Evolutionary conservation across 1,284 basidiomycete genomes (phyloP), one percentile per base, ranked within the genome.

Genomic region (Ganoderma multipileum): DNA sequence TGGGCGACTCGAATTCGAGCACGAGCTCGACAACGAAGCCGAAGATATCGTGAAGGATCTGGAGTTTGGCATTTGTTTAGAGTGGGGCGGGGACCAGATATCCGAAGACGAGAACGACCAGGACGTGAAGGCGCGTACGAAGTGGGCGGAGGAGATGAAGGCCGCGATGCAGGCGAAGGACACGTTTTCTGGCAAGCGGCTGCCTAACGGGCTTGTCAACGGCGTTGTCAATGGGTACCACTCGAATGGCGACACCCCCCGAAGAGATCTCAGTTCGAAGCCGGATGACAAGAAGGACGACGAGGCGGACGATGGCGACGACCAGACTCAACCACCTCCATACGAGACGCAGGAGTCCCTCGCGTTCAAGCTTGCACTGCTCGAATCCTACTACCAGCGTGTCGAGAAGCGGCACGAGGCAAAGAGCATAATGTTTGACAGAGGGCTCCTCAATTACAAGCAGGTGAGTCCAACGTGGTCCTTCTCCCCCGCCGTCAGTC

Each of bases 1-100:
- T 8, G 97, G 97, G 23, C 92, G 98, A 57, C 87, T 99, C 61
- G 97, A 99, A 80, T 99, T 99, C 79, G 98, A 99, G 79, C 94
- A 96, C 74, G 98, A 99, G 81, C 83, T 96, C 23, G 97, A 99
- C 78, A 97, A 98, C 78, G 96, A 99, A 44, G 97, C 97, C 0
- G 97, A 99, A 78, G 92, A 97, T 76, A 83, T 96, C 1, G 93
- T 99, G 73, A 99, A 99, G 81, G 96, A 99, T 78, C 86, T 99
- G 73, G 97, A 99, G 79, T 99, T 99, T 76, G 97, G 96, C 2
- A 83, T 95, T 12, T 95, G 96, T 68, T 86, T 90, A 47, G 87
- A 91, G 59, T 98, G 90, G 78, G 96, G 95, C 3, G 97, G 97
- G 1, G 95, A 94, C 75, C 84, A 91, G 77, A 94, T 95, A 55